Conservation (phyloP, 345 rosid genomes). For the Murraya paniculata region DNA sequence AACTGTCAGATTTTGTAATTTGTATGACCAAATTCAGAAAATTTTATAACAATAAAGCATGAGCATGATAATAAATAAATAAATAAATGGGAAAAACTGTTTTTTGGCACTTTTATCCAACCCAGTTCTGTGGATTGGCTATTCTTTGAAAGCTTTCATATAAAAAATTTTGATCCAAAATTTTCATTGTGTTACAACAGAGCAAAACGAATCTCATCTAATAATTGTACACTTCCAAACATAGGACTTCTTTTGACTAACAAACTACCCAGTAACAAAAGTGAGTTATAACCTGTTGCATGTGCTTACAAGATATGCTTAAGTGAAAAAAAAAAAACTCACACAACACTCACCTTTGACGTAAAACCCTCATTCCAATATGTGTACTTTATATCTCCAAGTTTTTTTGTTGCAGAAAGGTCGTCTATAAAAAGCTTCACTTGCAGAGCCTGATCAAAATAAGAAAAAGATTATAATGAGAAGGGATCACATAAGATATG, state of each 20-base stretch:
- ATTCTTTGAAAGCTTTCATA: background rate
- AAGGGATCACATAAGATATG: background rate
- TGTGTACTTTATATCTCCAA: conserved; percentile 55
- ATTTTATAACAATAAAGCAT: background rate
- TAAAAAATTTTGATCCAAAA: background rate
- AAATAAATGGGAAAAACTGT: background rate
- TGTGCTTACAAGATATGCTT: background rate
- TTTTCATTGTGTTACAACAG: background rate
- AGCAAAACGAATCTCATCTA: background rate
- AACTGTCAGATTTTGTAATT: conserved; percentile 12
- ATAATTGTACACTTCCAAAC: background rate
- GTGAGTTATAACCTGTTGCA: background rate
- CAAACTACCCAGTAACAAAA: background rate
- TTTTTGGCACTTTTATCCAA: conserved; percentile 4
- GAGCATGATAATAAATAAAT: background rate
- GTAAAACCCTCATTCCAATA: conserved; percentile 80
- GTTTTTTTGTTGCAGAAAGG: conserved; percentile 53
- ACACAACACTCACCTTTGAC: conserved; percentile 46
- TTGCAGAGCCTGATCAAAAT: conserved; percentile 44
- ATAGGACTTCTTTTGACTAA: background rate
- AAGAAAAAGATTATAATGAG: background rate
- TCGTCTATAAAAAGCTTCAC: conserved; percentile 66
- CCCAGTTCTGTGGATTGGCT: background rate
- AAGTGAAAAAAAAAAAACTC: background rate
- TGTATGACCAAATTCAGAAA: background rate